Percentiles rank a stretch among this genome's conserved stretches.
Evolutionary conservation across 2,329 filamentous ascomycete species (phyloP).

Genomic region (Fusarium bactridioides): DNA sequence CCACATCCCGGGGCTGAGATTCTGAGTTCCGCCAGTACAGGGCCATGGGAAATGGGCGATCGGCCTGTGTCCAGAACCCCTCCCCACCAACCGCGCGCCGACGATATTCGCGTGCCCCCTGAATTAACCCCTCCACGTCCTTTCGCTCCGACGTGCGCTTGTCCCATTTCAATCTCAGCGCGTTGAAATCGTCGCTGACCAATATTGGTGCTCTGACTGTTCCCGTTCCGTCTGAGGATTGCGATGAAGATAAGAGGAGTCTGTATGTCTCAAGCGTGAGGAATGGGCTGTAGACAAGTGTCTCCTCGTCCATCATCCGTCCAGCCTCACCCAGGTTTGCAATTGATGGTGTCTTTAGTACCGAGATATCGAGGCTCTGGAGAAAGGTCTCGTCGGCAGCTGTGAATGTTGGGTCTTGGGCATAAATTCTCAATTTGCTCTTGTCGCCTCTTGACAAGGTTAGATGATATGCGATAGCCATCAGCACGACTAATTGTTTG

Average conservation of each 20-base stretch:
- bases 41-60: slow-evolving; percentile 36
- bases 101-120: slow-evolving; percentile 25
- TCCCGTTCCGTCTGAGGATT: not conserved
- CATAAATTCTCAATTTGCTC: slow-evolving; percentile 9
- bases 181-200: slow-evolving; percentile 40
- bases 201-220: slow-evolving; percentile 18
- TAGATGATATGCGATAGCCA: slow-evolving; percentile 30
- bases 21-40: slow-evolving; percentile 33
- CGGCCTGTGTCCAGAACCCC: slow-evolving; percentile 32
- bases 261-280: slow-evolving; percentile 38
- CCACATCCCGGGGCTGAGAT: not conserved
- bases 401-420: slow-evolving; percentile 38
- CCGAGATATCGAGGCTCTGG: slow-evolving; percentile 16
- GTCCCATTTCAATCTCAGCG: slow-evolving; percentile 37
- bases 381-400: slow-evolving; percentile 32
- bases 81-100: slow-evolving; percentile 32
- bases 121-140: slow-evolving; percentile 35
- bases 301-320: slow-evolving; percentile 30
- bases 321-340: slow-evolving; percentile 33
- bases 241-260: slow-evolving; percentile 9
- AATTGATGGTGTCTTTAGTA: slow-evolving; percentile 29
- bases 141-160: slow-evolving; percentile 33
- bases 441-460: not conserved
- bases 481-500: slow-evolving; percentile 36
- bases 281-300: slow-evolving; percentile 38